Base-by-base conservation (phyloP, 768 basidiomycete species). In the Lactifluus echinatus region DNA sequence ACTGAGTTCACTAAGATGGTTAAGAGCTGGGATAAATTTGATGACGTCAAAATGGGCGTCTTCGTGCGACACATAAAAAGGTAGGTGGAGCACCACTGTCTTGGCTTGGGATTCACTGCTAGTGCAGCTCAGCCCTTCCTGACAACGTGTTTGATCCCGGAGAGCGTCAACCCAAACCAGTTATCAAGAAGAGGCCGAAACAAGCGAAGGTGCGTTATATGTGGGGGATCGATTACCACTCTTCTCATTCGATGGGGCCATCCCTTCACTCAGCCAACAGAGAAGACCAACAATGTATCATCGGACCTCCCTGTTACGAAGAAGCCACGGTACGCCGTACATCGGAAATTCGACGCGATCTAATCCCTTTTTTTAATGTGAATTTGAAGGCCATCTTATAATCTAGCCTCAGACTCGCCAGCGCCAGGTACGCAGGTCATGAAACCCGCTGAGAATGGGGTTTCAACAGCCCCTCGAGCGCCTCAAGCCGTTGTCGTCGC, bases 11-110 rank as follows among this genome's bases (percentile, higher is more conserved):
- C 85, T 11, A 93, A 94, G 69, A 79, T 91, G 52, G 92, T 94
- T 66, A 94, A 94, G 70, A 74, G 82, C 74, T 98, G 96, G 93
- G 95, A 98, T 67, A 87, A 89, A 68, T 98, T 86, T 64, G 89
- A 98, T 58, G 87, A 92, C 64, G 75, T 81, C 14, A 83, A 82
- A 53, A 99, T 99, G 96, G 93, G 93, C 21, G 88, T 99, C 59
- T 81, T 90, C 48, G 87, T 99, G 28, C 84, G 92, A 48, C 87
- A 98, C 68, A 91, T 97, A 67, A 96, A 84, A 77, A 85, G 84
- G 94, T 93, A 44, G 53, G 61, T 48, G 37, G 17, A 0, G 7
- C 4, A 14, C 8, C 11, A 21, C 50, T 28, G 34, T n/a, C n/a
- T 31, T 31, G 33, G 26, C n/a, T 8, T 24, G 23, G n/a, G 51